Conservation (phyloP, 2,329 filamentous ascomycete genomes). For the Knoxdaviesia capensis region DNA sequence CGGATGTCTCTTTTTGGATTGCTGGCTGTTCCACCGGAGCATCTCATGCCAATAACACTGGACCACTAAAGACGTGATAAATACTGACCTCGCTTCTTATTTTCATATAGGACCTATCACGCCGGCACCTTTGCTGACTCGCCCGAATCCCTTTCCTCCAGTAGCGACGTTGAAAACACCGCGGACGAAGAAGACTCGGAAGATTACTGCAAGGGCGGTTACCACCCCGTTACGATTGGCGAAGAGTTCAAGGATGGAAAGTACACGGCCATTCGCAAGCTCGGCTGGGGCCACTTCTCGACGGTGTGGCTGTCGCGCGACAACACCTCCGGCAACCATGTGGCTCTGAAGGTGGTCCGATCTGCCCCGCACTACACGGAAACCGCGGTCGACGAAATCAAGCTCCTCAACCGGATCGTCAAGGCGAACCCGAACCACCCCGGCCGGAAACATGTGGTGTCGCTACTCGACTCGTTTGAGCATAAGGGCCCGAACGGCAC, state of each 20-base stretch:
- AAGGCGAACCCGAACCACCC: slow-evolving; percentile 88
- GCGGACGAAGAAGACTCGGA: slow-evolving; percentile 97
- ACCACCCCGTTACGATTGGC: slow-evolving; percentile 84
- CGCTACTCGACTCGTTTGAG: slow-evolving; percentile 88
- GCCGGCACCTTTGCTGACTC: slow-evolving; percentile 45
- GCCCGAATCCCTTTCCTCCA: slow-evolving; percentile 56
- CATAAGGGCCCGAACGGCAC: slow-evolving; percentile 92
- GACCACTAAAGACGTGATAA: too few relatives aligned
- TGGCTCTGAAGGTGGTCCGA: slow-evolving; percentile 92
- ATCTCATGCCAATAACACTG: too few relatives aligned
- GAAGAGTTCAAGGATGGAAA: slow-evolving; percentile 96
- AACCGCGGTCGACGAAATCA: slow-evolving; percentile 97
- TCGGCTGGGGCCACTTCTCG: slow-evolving; percentile 98
- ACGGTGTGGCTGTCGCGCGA: slow-evolving; percentile 77
- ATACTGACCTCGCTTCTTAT: background rate
- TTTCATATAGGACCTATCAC: slow-evolving; percentile 4
- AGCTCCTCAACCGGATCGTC: slow-evolving; percentile 90
- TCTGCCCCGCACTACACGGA: slow-evolving; percentile 97
- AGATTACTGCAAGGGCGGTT: slow-evolving; percentile 98
- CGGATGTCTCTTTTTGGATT: too few relatives aligned
- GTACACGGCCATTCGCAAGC: slow-evolving; percentile 89
- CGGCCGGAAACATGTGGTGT: slow-evolving; percentile 87
- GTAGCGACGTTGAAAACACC: slow-evolving; percentile 76
- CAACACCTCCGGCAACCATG: slow-evolving; percentile 77
- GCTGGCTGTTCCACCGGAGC: too few relatives aligned